Conservation (phyloP, 352 stramenopile species). For the Phytophthora syringae region DNA sequence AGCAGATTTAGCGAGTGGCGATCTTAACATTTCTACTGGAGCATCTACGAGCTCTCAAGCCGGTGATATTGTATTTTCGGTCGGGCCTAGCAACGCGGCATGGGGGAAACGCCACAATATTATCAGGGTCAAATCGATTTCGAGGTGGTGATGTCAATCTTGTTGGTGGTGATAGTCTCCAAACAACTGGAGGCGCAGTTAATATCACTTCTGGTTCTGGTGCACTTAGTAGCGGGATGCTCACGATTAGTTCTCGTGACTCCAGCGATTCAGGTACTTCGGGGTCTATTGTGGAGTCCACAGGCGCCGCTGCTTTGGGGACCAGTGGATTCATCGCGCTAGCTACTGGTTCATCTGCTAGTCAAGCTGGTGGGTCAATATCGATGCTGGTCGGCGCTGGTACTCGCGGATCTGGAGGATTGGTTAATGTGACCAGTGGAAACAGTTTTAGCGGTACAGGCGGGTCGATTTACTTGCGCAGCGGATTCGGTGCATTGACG, state of each 20-base stretch:
- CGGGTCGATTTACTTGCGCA: conserved; percentile 33
- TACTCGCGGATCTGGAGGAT: conserved; percentile 22
- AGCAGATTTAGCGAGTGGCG: conserved; percentile 28
- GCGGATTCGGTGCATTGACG: conserved; percentile 22
- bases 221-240: conserved; percentile 8
- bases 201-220: conserved; percentile 29
- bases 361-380: conserved; percentile 32
- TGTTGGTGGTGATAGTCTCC: conserved; percentile 22
- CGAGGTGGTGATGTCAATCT: conserved; percentile 23
- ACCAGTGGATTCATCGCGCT: conserved; percentile 35
- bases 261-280: conserved; percentile 25
- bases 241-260: conserved; percentile 19
- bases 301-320: conserved; percentile 20
- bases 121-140: conserved; percentile 21
- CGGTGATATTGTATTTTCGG: conserved; percentile 27
- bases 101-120: conserved; percentile 30
- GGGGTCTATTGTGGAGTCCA: conserved; percentile 22
- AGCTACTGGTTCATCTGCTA: conserved; percentile 20
- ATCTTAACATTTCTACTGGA: conserved; percentile 18
- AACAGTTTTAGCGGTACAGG: conserved; percentile 28
- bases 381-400: conserved; percentile 27
- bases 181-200: conserved; percentile 17
- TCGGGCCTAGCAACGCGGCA: conserved; percentile 29
- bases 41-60: conserved; percentile 26
- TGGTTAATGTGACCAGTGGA: conserved; percentile 32